Evolutionary conservation across 257 asterid genomes (phyloP).

Genomic region (Fraxinus americana): DNA sequence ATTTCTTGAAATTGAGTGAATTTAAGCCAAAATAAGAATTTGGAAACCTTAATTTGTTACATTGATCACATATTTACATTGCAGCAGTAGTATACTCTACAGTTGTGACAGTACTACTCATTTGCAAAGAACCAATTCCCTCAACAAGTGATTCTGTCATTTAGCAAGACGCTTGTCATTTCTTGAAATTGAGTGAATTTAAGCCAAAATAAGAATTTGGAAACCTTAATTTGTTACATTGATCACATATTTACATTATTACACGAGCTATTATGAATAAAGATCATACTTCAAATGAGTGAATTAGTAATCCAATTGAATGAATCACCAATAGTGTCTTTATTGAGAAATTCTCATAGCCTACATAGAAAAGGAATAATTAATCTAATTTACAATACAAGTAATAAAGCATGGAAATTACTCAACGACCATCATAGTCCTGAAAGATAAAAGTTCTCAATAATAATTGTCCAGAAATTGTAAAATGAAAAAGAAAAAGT

Average conservation of each 20-base stretch:
- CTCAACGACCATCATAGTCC: background rate
- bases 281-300: background rate
- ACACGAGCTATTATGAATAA: background rate
- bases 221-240: background rate
- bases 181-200: background rate
- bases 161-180: background rate
- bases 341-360: background rate
- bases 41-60: background rate
- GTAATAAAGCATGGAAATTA: background rate
- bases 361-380: background rate
- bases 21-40: background rate
- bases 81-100: background rate
- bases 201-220: background rate
- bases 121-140: background rate
- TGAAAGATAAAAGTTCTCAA: background rate
- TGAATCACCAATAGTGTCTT: background rate
- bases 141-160: background rate
- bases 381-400: background rate
- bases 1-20: background rate
- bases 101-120: background rate
- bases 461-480: background rate
- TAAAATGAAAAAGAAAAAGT: background rate
- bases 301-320: background rate
- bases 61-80: background rate
- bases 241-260: background rate